Evolutionary conservation across 805 yeast genomes (phyloP).

Genomic region (Starmera caribaea): DNA sequence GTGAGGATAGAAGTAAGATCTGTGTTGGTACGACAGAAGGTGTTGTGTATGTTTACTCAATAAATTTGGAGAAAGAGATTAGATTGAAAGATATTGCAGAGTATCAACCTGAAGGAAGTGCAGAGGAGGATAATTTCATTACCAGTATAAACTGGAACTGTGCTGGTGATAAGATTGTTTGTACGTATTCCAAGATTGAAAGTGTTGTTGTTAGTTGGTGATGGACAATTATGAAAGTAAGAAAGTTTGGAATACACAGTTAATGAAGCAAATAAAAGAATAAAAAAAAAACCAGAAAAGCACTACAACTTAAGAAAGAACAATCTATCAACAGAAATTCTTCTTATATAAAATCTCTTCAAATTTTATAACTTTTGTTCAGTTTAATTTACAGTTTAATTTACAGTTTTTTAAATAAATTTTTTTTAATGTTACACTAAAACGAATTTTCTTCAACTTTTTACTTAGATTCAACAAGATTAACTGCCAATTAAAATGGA

Average conservation of each 20-base stretch:
- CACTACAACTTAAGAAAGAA: too few species aligned
- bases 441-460: too few species aligned
- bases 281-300: too few species aligned
- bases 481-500: slow-evolving; percentile 45
- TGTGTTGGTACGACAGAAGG: slow-evolving; percentile 67
- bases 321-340: too few species aligned
- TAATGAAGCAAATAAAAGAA: too few species aligned
- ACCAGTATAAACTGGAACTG: slow-evolving; percentile 26
- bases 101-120: slow-evolving; percentile 14
- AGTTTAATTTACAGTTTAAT: too few species aligned
- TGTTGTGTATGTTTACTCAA: slow-evolving; percentile 42
- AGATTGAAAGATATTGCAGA: slow-evolving; percentile 12
- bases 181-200: slow-evolving; percentile 22
- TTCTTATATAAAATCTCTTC: too few species aligned
- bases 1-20: slow-evolving; percentile 37
- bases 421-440: too few species aligned
- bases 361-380: too few species aligned
- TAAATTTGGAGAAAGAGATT: slow-evolving; percentile 13
- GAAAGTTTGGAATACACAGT: too few species aligned
- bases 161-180: slow-evolving; percentile 18
- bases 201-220: slow-evolving; percentile 11
- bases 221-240: not conserved
- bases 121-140: slow-evolving; percentile 16
- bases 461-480: too few species aligned
- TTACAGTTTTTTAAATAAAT: too few species aligned